Evolutionary conservation across 2,329 filamentous ascomycete species (phyloP).

Genomic region (Xylariomycetidae sp.): DNA sequence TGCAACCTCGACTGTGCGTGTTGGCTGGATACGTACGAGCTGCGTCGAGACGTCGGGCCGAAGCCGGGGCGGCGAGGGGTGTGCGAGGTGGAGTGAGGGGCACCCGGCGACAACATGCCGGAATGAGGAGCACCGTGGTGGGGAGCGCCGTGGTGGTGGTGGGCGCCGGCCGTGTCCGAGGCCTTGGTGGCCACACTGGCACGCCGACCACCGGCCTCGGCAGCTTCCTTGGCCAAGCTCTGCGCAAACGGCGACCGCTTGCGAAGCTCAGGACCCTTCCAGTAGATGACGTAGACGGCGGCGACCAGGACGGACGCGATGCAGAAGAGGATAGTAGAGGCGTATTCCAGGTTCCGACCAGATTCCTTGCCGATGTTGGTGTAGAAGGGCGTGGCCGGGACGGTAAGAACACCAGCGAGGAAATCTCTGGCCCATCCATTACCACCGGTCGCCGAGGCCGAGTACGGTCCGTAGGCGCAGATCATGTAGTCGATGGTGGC

Average conservation of each 20-base stretch:
- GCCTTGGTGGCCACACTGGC: constrained; percentile 9
- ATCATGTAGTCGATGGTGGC: constrained; percentile 65
- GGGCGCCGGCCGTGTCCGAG: constrained; percentile 8
- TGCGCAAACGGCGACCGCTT: constrained; percentile 51
- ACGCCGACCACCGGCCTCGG: constrained; percentile 13
- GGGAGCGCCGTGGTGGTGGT: constrained; percentile 6
- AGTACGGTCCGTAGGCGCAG: constrained; percentile 60
- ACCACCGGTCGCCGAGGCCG: constrained; percentile 60
- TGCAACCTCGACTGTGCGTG: constrained; percentile 21
- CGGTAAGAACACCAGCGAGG: constrained; percentile 57
- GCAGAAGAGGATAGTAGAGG: constrained; percentile 47
- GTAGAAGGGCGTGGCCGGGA: constrained; percentile 54
- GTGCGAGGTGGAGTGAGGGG: neutral
- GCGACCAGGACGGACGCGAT: constrained; percentile 44
- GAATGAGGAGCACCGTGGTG: too few species aligned
- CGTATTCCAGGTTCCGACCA: constrained; percentile 46
- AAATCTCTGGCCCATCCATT: constrained; percentile 63
- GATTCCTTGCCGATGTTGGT: constrained; percentile 35
- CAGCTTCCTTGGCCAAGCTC: constrained; percentile 41
- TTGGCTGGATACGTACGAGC: constrained; percentile 20
- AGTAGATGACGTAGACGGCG: constrained; percentile 52
- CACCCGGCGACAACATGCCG: constrained; percentile 1
- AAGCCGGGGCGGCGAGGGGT: constrained; percentile 5
- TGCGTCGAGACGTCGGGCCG: constrained; percentile 15
- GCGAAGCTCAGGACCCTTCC: constrained; percentile 48